These are phyloP conservation scores for Tulasnella sp. DNA, from an alignment of 768 basidiomycete species.

Conservation along the genomic window DNA sequence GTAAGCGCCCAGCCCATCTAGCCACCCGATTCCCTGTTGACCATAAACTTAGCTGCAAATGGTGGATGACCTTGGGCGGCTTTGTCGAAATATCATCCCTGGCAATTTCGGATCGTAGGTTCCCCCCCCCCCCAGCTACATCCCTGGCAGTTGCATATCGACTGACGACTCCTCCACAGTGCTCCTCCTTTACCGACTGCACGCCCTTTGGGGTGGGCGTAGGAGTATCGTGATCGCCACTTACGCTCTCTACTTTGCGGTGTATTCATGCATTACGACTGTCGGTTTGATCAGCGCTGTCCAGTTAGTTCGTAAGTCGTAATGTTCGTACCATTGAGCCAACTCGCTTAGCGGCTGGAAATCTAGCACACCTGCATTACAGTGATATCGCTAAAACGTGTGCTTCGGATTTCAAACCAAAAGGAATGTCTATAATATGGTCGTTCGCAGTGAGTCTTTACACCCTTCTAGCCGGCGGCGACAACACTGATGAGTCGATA, in stretches of 20 bases:
- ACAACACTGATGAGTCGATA: neutral
- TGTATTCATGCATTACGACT: neutral
- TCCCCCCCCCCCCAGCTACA: neutral
- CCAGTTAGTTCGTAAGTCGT: neutral
- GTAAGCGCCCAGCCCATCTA: neutral
- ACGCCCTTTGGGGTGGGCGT: constrained; percentile 2
- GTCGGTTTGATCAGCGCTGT: neutral
- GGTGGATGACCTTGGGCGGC: neutral
- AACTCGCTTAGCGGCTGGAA: neutral
- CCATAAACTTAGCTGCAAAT: neutral
- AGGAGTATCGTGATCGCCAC: neutral
- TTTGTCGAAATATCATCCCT: neutral
- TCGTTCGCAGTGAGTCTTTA: neutral
- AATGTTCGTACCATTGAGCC: neutral
- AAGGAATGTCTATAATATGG: neutral
- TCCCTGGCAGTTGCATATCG: neutral
- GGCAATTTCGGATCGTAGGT: neutral
- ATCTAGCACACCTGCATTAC: neutral
- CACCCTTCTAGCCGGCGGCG: neutral
- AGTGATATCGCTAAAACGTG: neutral
- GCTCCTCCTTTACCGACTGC: neutral
- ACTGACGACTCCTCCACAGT: neutral
- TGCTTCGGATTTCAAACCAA: neutral
- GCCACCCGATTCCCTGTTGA: neutral
- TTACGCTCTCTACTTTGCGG: neutral